These are phyloP conservation scores for Phylloporus sp. DNA, from an alignment of 768 basidiomycete genomes.

Conservation along the genomic window DNA sequence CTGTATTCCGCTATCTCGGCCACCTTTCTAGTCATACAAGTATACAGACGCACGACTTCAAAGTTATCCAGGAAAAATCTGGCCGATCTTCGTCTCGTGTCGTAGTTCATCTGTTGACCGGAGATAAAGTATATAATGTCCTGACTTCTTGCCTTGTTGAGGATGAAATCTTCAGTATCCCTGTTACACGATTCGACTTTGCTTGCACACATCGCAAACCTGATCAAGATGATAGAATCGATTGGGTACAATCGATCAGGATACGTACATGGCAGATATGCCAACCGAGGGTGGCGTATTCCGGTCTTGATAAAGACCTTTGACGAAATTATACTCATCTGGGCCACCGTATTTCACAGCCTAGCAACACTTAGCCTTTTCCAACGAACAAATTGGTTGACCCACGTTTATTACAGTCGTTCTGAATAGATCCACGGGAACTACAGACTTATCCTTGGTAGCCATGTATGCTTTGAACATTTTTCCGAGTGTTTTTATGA, in stretches of 20 bases:
- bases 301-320: slow-evolving; percentile 64
- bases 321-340: slow-evolving; percentile 68
- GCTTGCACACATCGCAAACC: slow-evolving; percentile 60
- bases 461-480: slow-evolving; percentile 70
- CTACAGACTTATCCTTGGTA: slow-evolving; percentile 68
- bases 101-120: slow-evolving; percentile 52
- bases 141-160: slow-evolving; percentile 49
- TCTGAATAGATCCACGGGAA: slow-evolving; percentile 74
- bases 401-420: slow-evolving; percentile 50
- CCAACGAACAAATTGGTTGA: slow-evolving; percentile 2
- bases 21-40: neutral
- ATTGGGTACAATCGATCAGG: neutral
- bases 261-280: slow-evolving; percentile 60
- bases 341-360: slow-evolving; percentile 71
- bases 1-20: slow-evolving; percentile 28
- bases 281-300: slow-evolving; percentile 65
- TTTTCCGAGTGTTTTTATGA: slow-evolving; percentile 63
- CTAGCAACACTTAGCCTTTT: slow-evolving; percentile 29
- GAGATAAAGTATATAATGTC: slow-evolving; percentile 62
- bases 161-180: slow-evolving; percentile 59
- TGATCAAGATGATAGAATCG: slow-evolving; percentile 22
- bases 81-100: slow-evolving; percentile 48
- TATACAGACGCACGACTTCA: slow-evolving; percentile 42
- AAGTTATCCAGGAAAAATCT: slow-evolving; percentile 70
- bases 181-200: slow-evolving; percentile 52